Conservation (phyloP, 805 yeast genomes). For the Candida vaughaniae region DNA sequence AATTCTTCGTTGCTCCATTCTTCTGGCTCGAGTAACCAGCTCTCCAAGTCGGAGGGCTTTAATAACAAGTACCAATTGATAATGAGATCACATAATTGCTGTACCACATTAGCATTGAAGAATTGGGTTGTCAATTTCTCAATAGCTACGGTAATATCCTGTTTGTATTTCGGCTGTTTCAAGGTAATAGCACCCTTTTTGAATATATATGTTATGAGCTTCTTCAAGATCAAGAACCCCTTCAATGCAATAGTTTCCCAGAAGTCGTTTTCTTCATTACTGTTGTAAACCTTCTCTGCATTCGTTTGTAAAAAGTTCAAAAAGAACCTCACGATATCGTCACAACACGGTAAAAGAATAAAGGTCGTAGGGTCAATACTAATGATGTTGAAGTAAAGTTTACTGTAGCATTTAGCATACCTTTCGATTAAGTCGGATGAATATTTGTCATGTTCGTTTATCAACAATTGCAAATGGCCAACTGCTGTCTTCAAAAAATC, state of each 20-base stretch:
- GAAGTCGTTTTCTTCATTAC: constrained; percentile 55
- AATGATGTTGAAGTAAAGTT: constrained; percentile 63
- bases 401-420: constrained; percentile 72
- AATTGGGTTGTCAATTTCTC: constrained; percentile 50
- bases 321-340: constrained; percentile 59
- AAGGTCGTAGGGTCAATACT: constrained; percentile 67
- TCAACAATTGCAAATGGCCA: constrained; percentile 58
- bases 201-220: constrained; percentile 57
- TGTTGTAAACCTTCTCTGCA: constrained; percentile 63
- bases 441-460: constrained; percentile 51
- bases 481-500: constrained; percentile 61
- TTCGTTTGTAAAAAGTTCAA: constrained; percentile 60
- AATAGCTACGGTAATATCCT: constrained; percentile 60
- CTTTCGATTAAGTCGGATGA: constrained; percentile 57
- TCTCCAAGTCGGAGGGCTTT: constrained; percentile 72
- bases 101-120: constrained; percentile 56
- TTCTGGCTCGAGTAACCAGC: constrained; percentile 86
- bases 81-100: constrained; percentile 61
- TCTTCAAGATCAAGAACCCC: constrained; percentile 62
- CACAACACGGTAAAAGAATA: constrained; percentile 62
- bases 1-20: constrained; percentile 88
- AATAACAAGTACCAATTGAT: constrained; percentile 73
- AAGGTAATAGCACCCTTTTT: constrained; percentile 68
- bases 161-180: constrained; percentile 62
- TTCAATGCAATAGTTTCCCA: constrained; percentile 77